phyloP scores from a whole-genome alignment of 2,329 filamentous ascomycete genomes.

The Plectosphaerella plurivora region DNA sequence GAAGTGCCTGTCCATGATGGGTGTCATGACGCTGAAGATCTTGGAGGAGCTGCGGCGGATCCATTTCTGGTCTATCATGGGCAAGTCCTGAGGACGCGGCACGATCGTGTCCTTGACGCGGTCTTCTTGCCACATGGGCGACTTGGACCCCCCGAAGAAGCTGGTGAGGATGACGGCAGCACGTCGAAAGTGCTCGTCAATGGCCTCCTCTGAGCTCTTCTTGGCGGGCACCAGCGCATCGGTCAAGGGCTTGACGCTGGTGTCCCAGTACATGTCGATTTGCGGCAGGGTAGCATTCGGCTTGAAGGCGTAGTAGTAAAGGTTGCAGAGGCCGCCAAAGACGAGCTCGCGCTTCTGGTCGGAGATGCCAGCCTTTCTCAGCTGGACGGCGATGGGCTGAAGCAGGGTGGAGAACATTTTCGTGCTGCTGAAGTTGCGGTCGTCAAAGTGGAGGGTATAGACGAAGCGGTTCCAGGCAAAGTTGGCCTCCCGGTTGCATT shows the following conservation, averaged over 20 bases:
- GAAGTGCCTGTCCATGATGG: slow-evolving; percentile 58
- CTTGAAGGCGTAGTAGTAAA: slow-evolving; percentile 78
- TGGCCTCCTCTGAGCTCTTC: slow-evolving; percentile 23
- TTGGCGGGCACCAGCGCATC: slow-evolving; percentile 17
- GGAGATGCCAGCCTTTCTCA: slow-evolving; percentile 47
- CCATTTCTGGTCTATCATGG: slow-evolving; percentile 82
- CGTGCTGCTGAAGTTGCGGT: slow-evolving; percentile 43
- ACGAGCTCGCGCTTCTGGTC: slow-evolving; percentile 54
- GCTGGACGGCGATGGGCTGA: slow-evolving; percentile 63
- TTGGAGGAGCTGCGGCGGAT: slow-evolving; percentile 64
- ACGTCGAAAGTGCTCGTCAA: slow-evolving; percentile 49
- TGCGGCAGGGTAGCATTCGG: slow-evolving; percentile 63
- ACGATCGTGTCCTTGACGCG: slow-evolving; percentile 59
- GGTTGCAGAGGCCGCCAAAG: slow-evolving; percentile 69
- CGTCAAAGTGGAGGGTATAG: slow-evolving; percentile 65
- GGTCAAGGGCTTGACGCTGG: slow-evolving; percentile 60
- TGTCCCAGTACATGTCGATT: slow-evolving; percentile 74
- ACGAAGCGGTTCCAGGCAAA: slow-evolving; percentile 82
- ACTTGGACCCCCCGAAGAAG: slow-evolving; percentile 62
- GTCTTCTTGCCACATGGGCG: slow-evolving; percentile 67
- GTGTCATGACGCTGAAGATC: slow-evolving; percentile 59
- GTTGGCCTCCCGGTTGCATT: slow-evolving; percentile 70
- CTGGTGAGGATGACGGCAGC: slow-evolving; percentile 63
- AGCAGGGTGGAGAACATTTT: slow-evolving; percentile 51
- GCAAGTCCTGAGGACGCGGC: slow-evolving; percentile 69